Evolutionary conservation across 2,329 filamentous ascomycete species (phyloP).

Genomic region (Diplodia intermedia): DNA sequence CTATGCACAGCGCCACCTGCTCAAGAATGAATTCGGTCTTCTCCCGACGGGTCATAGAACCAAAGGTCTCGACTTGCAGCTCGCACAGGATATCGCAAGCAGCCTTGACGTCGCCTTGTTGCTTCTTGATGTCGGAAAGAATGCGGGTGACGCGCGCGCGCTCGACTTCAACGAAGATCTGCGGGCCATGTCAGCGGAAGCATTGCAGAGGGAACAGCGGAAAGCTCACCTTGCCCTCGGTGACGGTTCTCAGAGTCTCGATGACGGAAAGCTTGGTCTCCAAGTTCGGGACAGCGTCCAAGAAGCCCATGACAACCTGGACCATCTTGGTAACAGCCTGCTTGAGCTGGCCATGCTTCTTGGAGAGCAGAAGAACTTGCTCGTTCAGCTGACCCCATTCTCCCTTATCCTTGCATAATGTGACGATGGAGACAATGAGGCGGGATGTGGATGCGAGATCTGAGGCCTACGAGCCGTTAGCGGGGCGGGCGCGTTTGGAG

Average conservation of each 20-base stretch:
- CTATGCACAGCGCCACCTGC: conserved; percentile 92
- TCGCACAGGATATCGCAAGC: conserved; percentile 95
- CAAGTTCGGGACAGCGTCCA: conserved; percentile 82
- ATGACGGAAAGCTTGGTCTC: conserved; percentile 94
- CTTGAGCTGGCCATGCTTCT: conserved; percentile 99
- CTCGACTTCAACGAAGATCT: conserved; percentile 99
- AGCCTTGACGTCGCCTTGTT: conserved; percentile 87
- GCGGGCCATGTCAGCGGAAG: conserved; percentile 37
- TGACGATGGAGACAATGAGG: conserved; percentile 85
- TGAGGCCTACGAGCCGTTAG: conserved; percentile 70
- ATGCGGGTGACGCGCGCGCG: conserved; percentile 93
- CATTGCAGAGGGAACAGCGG: not conserved
- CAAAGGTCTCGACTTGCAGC: conserved; percentile 97
- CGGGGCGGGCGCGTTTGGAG: conserved; percentile 16
- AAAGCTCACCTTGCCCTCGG: conserved; percentile 80
- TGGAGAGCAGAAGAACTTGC: conserved; percentile 92
- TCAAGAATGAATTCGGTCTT: conserved; percentile 99
- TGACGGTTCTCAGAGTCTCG: conserved; percentile 93
- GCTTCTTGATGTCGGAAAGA: conserved; percentile 95
- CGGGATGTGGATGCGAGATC: conserved; percentile 95
- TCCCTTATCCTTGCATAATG: conserved; percentile 88
- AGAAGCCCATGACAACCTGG: conserved; percentile 90
- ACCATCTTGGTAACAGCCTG: conserved; percentile 99
- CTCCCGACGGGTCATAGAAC: conserved; percentile 94
- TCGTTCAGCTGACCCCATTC: conserved; percentile 97